Conservation (phyloP, 352 stramenopile species). For the Pythium aphanidermatum region DNA sequence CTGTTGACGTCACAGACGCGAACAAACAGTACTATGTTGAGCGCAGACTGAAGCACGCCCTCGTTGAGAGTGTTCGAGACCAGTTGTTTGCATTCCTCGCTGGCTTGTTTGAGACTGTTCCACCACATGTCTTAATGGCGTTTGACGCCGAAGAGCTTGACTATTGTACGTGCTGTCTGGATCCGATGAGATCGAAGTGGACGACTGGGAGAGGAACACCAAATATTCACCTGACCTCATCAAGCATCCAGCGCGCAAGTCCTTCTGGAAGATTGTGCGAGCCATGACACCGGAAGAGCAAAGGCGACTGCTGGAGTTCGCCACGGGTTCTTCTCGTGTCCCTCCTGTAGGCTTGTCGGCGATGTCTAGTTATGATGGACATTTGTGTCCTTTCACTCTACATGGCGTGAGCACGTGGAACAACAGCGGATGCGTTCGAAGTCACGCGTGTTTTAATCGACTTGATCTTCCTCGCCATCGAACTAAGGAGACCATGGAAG, state of each 20-base stretch:
- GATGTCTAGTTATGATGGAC: slow-evolving; percentile 24
- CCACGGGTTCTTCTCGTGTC: slow-evolving; percentile 28
- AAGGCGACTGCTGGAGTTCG: slow-evolving; percentile 29
- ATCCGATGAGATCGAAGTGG: slow-evolving; percentile 83
- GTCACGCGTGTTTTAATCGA: slow-evolving; percentile 72
- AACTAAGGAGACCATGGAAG: slow-evolving; percentile 77
- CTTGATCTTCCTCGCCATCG: slow-evolving; percentile 94
- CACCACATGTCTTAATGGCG: slow-evolving; percentile 73
- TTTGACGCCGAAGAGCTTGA: slow-evolving; percentile 94
- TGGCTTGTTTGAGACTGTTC: slow-evolving; percentile 93
- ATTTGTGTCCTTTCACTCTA: slow-evolving; percentile 22
- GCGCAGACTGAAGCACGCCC: too few relatives aligned
- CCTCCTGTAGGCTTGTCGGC: slow-evolving; percentile 21
- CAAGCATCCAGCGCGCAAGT: slow-evolving; percentile 12
- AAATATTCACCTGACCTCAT: slow-evolving; percentile 28
- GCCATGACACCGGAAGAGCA: slow-evolving; percentile 21
- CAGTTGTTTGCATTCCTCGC: too few relatives aligned
- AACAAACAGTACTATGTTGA: too few relatives aligned
- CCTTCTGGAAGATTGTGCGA: slow-evolving; percentile 43
- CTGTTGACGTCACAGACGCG: too few relatives aligned
- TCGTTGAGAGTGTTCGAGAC: too few relatives aligned
- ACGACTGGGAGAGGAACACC: slow-evolving; percentile 88
- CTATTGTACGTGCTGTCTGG: slow-evolving; percentile 87
- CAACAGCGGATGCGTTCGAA: slow-evolving; percentile 36
- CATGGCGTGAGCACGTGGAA: not conserved